Conservation (phyloP, 75 land plant genomes). For the Selaginella tamariscina region DNA sequence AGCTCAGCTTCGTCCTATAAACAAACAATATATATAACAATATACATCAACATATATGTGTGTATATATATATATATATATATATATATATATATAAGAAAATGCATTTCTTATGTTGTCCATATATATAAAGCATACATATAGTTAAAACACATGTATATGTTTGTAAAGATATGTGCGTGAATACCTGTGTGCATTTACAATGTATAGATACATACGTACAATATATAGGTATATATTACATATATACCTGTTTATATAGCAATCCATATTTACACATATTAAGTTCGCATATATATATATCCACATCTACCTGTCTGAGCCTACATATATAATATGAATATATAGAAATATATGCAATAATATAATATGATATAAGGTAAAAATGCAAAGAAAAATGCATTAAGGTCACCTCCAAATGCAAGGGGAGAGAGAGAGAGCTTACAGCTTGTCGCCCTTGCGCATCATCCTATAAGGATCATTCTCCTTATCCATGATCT, state of each 20-base stretch:
- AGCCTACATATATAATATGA: background rate
- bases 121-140: background rate
- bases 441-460: constrained; percentile 31
- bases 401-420: background rate
- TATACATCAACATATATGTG: too few species aligned
- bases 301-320: background rate
- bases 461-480: constrained; percentile 27
- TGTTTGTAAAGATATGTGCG: background rate
- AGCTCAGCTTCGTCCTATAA: constrained; percentile 59
- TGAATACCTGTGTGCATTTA: background rate
- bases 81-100: background rate
- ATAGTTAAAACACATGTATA: background rate
- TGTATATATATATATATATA: too few species aligned
- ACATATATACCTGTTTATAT: too few species aligned
- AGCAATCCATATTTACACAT: background rate
- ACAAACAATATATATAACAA: background rate
- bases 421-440: background rate
- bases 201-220: too few species aligned
- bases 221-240: too few species aligned
- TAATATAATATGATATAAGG: background rate
- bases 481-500: constrained; percentile 9
- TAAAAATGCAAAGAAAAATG: background rate
- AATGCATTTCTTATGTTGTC: background rate
- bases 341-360: background rate
- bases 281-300: background rate